Percentiles rank a stretch among this genome's conserved stretches.
Conservation (phyloP, 1,284 basidiomycete genomes). For the Apiotrichum akiyoshidainum region DNA sequence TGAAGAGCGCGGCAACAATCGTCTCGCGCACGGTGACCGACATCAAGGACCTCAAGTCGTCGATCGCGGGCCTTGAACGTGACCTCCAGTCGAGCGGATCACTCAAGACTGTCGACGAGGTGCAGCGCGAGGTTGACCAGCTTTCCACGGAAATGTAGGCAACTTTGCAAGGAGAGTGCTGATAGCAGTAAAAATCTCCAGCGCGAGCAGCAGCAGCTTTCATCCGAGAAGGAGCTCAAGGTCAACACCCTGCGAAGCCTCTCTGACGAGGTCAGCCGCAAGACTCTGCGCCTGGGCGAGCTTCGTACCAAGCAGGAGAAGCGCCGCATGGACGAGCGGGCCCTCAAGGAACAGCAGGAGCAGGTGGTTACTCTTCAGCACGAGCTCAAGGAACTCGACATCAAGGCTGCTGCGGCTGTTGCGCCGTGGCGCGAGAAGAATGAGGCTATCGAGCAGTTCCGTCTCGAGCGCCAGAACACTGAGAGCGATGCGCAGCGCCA, state of each 20-base stretch:
- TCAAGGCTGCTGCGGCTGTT: slow-evolving; percentile 33
- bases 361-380: slow-evolving; percentile 53
- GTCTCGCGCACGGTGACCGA: slow-evolving; percentile 66
- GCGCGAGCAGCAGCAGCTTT: slow-evolving; percentile 62
- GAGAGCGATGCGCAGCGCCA: slow-evolving; percentile 37
- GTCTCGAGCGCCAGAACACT: slow-evolving; percentile 31
- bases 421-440: slow-evolving; percentile 46
- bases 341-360: slow-evolving; percentile 61
- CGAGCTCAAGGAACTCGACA: slow-evolving; percentile 44
- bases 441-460: slow-evolving; percentile 34
- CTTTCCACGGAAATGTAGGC: slow-evolving; percentile 64
- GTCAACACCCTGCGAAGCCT: slow-evolving; percentile 57
- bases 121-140: slow-evolving; percentile 69
- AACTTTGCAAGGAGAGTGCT: slow-evolving; percentile 32
- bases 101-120: slow-evolving; percentile 75
- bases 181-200: slow-evolving; percentile 65
- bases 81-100: slow-evolving; percentile 69
- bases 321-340: slow-evolving; percentile 61
- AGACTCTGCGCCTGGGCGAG: slow-evolving; percentile 64
- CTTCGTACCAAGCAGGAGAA: slow-evolving; percentile 64
- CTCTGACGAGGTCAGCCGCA: slow-evolving; percentile 55
- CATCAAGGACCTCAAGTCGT: slow-evolving; percentile 62
- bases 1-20: slow-evolving; percentile 65
- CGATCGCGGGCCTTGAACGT: slow-evolving; percentile 65
- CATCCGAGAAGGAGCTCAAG: slow-evolving; percentile 66